phyloP scores from a whole-genome alignment of 305 asterid species.

The Solanum chacoense region DNA sequence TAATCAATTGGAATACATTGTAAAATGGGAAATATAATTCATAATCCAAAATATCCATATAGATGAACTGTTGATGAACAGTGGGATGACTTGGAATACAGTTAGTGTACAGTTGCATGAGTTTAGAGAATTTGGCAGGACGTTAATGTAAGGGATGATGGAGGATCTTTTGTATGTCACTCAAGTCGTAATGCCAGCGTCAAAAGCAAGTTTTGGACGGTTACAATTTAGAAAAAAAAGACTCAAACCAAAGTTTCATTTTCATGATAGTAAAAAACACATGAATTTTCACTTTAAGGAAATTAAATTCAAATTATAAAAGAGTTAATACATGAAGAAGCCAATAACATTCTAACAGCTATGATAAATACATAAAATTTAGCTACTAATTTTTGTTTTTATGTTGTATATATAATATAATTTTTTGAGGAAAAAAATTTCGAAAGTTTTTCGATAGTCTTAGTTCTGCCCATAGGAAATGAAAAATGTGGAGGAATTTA shows the following conservation, averaged over 20 bases:
- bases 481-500: background rate
- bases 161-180: background rate
- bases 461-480: background rate
- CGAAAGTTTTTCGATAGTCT: background rate
- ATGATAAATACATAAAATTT: background rate
- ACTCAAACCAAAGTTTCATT: background rate
- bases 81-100: background rate
- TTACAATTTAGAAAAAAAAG: background rate
- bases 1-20: background rate
- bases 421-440: background rate
- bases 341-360: accelerated
- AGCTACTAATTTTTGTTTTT: background rate
- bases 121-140: background rate
- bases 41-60: background rate
- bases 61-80: background rate
- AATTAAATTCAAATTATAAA: background rate
- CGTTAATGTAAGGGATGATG: background rate
- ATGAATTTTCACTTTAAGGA: background rate
- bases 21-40: too few relatives aligned
- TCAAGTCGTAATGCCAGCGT: background rate
- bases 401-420: background rate
- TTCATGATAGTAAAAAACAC: background rate
- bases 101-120: background rate
- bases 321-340: background rate
- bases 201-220: background rate